Evolutionary conservation across 768 basidiomycete species (phyloP).

Genomic region (Lentinula guzmanii): DNA sequence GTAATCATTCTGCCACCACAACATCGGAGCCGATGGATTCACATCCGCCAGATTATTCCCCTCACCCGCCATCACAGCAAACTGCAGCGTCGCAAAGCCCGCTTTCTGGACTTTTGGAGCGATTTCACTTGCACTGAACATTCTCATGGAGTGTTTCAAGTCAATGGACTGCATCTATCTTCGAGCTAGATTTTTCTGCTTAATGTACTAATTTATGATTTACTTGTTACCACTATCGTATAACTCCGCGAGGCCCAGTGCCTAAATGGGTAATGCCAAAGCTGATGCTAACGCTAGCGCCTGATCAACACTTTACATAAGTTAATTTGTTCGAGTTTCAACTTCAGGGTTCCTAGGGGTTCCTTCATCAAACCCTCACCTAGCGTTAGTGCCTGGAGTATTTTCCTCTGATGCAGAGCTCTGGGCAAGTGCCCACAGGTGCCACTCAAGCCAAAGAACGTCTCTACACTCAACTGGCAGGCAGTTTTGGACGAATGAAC

Average conservation of each 20-base stretch:
- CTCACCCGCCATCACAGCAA: background rate
- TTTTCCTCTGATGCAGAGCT: background rate
- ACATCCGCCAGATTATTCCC: background rate
- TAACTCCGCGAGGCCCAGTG: background rate
- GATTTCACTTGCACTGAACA: background rate
- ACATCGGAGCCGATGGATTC: background rate
- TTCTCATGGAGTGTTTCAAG: background rate
- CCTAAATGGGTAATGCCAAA: background rate
- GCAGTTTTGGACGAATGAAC: slow-evolving; percentile 62
- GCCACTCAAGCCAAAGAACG: slow-evolving; percentile 77
- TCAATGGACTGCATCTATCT: background rate
- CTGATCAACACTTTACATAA: too few species aligned
- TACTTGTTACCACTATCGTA: background rate
- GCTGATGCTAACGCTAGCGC: background rate
- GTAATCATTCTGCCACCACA: background rate
- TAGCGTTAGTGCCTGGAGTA: too few species aligned
- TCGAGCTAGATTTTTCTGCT: background rate
- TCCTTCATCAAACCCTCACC: too few species aligned
- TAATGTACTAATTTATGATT: too few species aligned
- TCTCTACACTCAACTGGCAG: slow-evolving; percentile 72
- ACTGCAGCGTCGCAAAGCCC: background rate
- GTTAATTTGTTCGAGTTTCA: background rate
- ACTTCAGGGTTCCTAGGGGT: too few species aligned
- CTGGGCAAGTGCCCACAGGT: slow-evolving; percentile 35
- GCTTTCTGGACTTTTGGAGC: background rate